phyloP scores from a whole-genome alignment of 306 rosid species.

The Trichosanthes truncata region DNA sequence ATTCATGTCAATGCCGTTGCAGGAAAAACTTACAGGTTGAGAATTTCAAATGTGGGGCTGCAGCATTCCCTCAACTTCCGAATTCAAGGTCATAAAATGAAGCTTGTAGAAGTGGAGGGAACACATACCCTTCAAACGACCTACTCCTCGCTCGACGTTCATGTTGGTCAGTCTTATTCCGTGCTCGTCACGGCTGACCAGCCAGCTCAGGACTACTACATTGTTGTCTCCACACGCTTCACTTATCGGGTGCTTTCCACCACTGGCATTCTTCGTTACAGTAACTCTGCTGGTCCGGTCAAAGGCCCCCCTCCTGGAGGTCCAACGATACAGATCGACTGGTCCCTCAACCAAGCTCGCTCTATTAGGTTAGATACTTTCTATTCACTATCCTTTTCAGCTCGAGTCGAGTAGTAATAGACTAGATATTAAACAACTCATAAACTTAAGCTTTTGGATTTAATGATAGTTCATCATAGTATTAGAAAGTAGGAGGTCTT shows the following conservation, averaged over 20 bases:
- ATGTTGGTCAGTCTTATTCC: conserved; percentile 87
- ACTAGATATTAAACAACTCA: not conserved
- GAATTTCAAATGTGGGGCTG: conserved; percentile 91
- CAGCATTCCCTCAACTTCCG: conserved; percentile 89
- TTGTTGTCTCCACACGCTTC: conserved; percentile 74
- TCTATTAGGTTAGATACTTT: conserved; percentile 54
- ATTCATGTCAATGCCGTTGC: conserved; percentile 1
- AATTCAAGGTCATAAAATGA: conserved; percentile 73
- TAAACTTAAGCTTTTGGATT: not conserved
- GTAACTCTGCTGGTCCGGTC: conserved; percentile 71
- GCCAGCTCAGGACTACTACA: conserved; percentile 72
- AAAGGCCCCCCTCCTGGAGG: conserved; percentile 91
- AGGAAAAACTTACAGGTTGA: conserved; percentile 90
- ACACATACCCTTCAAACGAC: conserved; percentile 88
- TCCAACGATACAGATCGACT: conserved; percentile 85
- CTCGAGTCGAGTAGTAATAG: no score
- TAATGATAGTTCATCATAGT: not conserved
- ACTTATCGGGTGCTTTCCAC: conserved; percentile 46
- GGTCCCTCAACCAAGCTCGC: conserved; percentile 99
- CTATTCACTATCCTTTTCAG: not conserved
- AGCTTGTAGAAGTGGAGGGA: conserved; percentile 93
- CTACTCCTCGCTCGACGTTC: conserved; percentile 85
- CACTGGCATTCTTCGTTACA: conserved; percentile 65
- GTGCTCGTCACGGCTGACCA: conserved; percentile 81
- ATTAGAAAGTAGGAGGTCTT: not conserved